Base-by-base conservation (phyloP, 2,329 filamentous ascomycete species). In the Fusarium sp. region DNA sequence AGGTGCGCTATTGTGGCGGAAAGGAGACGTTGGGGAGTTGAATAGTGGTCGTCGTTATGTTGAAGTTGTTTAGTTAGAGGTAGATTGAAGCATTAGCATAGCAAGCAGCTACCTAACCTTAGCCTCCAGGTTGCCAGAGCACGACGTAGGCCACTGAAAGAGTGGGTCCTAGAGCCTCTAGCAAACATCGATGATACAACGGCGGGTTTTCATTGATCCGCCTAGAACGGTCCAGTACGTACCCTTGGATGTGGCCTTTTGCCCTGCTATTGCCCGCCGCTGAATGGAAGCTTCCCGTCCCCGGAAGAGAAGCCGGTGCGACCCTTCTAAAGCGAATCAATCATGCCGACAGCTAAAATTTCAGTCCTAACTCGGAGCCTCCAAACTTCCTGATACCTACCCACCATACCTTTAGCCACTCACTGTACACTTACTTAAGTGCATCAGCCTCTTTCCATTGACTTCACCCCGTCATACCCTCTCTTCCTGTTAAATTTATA, bases 81-180 rank as follows among this genome's bases (percentile, higher is more conserved):
- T 66, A 61, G 62, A 60, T 45, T 54, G 53, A 58, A 66, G 69
- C 59, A 63, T 52, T 67, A 63, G 65, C 58, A 66, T 50, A 70
- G 58, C 55, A 49, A 50, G n/a, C 69, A 70, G 66, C 60, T 65
- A 66, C 58, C 70, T 71, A 59, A 60, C 64, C 56, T 56, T 68
- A 67, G 63, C 54, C 70, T 77, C 75, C 71, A 81, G 80, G 79
- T 81, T 81, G 79, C 80, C 80, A 79, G 74, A 75, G 74, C 76
- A 77, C 79, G 77, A 79, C 78, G 78, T 79, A 79, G 76, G 67
- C 73, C 63, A 60, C 67, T 60, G 45, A 46, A 74, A 69, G 49
- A 60, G 59, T 60, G 74, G 74, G 62, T n/a, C 73, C 30, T 37
- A n/a, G 40, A 41, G 48, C 52, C 58, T 30, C 50, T 42, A 32